Conservation (phyloP, 2,329 filamentous ascomycete genomes). For the Juglanconis juglandina region DNA sequence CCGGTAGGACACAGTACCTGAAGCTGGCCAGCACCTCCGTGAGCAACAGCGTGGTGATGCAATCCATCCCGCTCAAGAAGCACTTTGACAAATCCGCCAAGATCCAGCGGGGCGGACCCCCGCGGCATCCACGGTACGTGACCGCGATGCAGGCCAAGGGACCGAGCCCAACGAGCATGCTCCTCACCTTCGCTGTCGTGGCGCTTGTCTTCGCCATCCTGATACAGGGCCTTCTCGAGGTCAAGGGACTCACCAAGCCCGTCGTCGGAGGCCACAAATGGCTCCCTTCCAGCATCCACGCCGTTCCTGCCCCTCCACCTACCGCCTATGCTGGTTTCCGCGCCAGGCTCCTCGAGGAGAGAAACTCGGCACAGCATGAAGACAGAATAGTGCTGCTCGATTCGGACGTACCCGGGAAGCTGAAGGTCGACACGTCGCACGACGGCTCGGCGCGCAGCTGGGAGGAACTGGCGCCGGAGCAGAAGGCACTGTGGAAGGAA, state of each 20-base stretch:
- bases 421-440: constrained; percentile 43
- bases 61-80: constrained; percentile 68
- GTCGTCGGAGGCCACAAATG: constrained; percentile 49
- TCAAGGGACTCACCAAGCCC: constrained; percentile 55
- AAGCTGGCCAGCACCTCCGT: constrained; percentile 80
- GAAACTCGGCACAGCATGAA: constrained; percentile 4
- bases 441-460: constrained; percentile 59
- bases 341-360: constrained; percentile 13
- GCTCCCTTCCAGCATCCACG: constrained; percentile 46
- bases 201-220: constrained; percentile 60
- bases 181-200: constrained; percentile 53
- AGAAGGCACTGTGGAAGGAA: constrained; percentile 67
- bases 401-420: constrained; percentile 21
- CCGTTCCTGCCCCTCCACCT: background rate
- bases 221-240: constrained; percentile 62
- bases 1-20: constrained; percentile 55
- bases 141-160: constrained; percentile 57
- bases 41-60: constrained; percentile 74
- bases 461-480: constrained; percentile 64
- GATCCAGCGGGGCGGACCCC: constrained; percentile 34
- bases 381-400: constrained; percentile 21
- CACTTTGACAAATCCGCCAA: constrained; percentile 33
- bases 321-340: constrained; percentile 11
- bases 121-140: constrained; percentile 64
- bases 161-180: constrained; percentile 48